Evolutionary conservation across 306 rosid genomes (phyloP).

Genomic region (Rosa chinensis): DNA sequence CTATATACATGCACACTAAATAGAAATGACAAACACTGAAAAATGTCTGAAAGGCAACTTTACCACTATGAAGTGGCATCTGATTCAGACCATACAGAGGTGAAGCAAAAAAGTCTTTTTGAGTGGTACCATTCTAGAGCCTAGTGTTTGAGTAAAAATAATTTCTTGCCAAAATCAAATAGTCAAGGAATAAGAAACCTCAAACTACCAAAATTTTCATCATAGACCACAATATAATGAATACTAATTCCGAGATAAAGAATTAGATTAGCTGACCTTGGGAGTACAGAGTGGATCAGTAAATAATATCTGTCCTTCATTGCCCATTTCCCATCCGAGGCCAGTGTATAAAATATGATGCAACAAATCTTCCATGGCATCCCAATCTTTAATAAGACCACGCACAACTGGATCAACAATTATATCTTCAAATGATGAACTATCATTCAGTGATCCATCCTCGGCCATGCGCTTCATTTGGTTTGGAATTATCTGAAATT

Average conservation of each 20-base stretch:
- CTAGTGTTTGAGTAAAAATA: neutral
- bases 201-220: neutral
- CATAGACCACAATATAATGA: neutral
- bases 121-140: neutral
- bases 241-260: neutral
- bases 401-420: constrained; percentile 75
- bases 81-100: neutral
- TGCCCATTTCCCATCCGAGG: constrained; percentile 99
- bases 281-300: constrained; percentile 96
- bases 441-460: constrained; percentile 52
- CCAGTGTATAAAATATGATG: constrained; percentile 81
- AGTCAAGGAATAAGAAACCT: too few species aligned
- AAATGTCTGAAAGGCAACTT: neutral
- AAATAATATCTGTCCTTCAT: constrained; percentile 90
- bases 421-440: constrained; percentile 45
- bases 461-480: constrained; percentile 75
- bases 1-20: neutral
- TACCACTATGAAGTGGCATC: neutral
- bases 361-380: constrained; percentile 94
- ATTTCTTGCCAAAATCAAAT: too few species aligned
- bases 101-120: neutral
- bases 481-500: constrained; percentile 78
- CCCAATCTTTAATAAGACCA: constrained; percentile 86
- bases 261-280: constrained; percentile 49
- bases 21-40: neutral